A percentile compares a stretch with the other conserved stretches of the same genome.
Conservation (phyloP, 73 alveolate genomes). For the Diophrys appendiculata region DNA sequence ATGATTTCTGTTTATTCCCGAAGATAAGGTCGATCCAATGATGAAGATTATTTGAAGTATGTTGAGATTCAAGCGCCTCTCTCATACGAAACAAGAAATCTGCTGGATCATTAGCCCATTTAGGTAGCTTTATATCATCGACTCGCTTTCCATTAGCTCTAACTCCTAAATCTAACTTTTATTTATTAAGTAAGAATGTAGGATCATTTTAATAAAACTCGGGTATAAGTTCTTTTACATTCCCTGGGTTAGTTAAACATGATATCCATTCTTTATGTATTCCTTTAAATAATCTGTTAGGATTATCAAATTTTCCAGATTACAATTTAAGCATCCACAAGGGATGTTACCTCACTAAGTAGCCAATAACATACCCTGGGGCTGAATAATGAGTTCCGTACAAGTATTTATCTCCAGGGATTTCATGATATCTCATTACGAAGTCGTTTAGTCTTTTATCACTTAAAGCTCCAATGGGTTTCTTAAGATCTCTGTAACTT, state of each 20-base stretch:
- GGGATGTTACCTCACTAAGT: slow-evolving; percentile 91
- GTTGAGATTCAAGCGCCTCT: slow-evolving; percentile 84
- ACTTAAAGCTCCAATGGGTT: slow-evolving; percentile 90
- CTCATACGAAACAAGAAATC: slow-evolving; percentile 84
- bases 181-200: slow-evolving; percentile 71
- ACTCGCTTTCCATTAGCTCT: slow-evolving; percentile 91
- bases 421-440: slow-evolving; percentile 69
- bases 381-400: slow-evolving; percentile 99
- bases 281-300: slow-evolving; percentile 94
- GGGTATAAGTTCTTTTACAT: slow-evolving; percentile 97
- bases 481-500: slow-evolving; percentile 71
- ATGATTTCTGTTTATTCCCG: slow-evolving; percentile 94
- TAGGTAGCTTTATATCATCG: slow-evolving; percentile 87
- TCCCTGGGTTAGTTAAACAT: slow-evolving; percentile 82
- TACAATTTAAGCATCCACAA: slow-evolving; percentile 95
- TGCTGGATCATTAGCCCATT: slow-evolving; percentile 84
- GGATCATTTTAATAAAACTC: slow-evolving; percentile 88
- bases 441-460: slow-evolving; percentile 68
- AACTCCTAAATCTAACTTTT: slow-evolving; percentile 83
- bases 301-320: slow-evolving; percentile 97
- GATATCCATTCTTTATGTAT: slow-evolving; percentile 92
- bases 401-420: slow-evolving; percentile 89
- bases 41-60: slow-evolving; percentile 83
- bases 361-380: slow-evolving; percentile 98
- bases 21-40: slow-evolving; percentile 97